These are phyloP conservation scores for Taiwanofungus camphoratus DNA, from an alignment of 1,284 basidiomycete genomes.

Conservation along the genomic window DNA sequence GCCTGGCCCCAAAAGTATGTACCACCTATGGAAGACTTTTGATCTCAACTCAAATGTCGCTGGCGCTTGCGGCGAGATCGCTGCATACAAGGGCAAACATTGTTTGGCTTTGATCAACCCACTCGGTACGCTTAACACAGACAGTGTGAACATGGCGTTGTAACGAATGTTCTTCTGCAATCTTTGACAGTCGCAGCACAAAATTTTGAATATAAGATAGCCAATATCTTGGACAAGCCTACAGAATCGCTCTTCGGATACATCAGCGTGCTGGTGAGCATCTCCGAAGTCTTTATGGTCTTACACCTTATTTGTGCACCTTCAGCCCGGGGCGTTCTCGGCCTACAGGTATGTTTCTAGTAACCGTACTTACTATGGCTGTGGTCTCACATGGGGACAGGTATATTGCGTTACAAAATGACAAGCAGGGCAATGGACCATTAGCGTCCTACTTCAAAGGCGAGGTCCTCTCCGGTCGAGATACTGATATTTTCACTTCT, in stretches of 20 bases:
- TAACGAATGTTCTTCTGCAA: not conserved
- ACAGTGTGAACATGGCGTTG: not conserved
- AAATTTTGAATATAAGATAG: conserved; percentile 93
- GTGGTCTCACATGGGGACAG: conserved; percentile 24
- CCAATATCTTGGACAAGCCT: conserved; percentile 92
- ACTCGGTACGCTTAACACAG: conserved; percentile 47
- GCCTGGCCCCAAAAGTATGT: conserved; percentile 80
- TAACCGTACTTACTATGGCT: not conserved
- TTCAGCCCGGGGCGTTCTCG: conserved; percentile 89
- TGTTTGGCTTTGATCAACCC: conserved; percentile 83
- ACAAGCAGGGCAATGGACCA: conserved; percentile 81
- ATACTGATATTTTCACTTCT: conserved; percentile 93
- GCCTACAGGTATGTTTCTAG: conserved; percentile 71
- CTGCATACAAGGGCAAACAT: conserved; percentile 85
- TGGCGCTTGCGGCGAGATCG: conserved; percentile 94
- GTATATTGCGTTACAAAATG: conserved; percentile 88
- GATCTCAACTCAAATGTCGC: conserved; percentile 91
- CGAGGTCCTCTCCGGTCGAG: conserved; percentile 84
- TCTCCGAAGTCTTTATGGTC: not conserved
- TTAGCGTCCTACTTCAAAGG: conserved; percentile 97
- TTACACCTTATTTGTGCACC: not conserved
- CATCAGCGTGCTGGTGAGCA: conserved; percentile 70
- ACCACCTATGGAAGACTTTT: conserved; percentile 94
- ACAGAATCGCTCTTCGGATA: conserved; percentile 93
- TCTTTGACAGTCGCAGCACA: conserved; percentile 75